Conservation (phyloP, 163 green algal genomes). For the Scenedesmus sp. region DNA sequence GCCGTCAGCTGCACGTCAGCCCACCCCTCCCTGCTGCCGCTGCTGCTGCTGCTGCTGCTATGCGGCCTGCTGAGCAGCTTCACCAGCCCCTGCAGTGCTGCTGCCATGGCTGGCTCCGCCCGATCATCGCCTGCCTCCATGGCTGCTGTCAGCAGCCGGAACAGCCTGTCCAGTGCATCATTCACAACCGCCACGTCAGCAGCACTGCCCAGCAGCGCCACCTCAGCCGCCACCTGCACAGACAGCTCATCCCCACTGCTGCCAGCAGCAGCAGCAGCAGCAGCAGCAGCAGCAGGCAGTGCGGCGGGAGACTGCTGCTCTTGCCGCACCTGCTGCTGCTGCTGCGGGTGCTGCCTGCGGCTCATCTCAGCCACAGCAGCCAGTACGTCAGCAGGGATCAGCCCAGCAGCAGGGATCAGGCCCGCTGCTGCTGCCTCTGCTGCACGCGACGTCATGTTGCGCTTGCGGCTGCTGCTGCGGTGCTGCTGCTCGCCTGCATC, state of each 20-base stretch:
- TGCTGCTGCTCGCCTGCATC: neutral
- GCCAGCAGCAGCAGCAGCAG: neutral
- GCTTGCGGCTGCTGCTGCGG: neutral
- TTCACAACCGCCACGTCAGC: neutral
- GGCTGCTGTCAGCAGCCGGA: neutral
- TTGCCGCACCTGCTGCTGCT: neutral
- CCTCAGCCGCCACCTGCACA: neutral
- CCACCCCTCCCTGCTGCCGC: neutral
- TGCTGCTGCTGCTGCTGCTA: neutral
- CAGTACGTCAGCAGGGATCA: slow-evolving; percentile 2
- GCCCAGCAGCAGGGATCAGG: neutral
- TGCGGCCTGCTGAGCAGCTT: neutral
- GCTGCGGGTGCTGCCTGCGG: neutral
- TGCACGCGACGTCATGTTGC: neutral
- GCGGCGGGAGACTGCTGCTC: neutral
- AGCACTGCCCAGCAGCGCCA: neutral
- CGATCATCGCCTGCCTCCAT: neutral
- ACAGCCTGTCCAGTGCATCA: neutral
- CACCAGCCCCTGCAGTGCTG: neutral
- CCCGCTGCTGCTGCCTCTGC: neutral
- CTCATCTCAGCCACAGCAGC: neutral
- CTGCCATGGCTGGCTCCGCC: neutral
- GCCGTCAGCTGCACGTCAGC: neutral
- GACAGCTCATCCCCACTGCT: neutral
- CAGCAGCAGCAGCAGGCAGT: neutral